Conservation (phyloP, 768 basidiomycete genomes). For the Antrodiella citrinella region DNA sequence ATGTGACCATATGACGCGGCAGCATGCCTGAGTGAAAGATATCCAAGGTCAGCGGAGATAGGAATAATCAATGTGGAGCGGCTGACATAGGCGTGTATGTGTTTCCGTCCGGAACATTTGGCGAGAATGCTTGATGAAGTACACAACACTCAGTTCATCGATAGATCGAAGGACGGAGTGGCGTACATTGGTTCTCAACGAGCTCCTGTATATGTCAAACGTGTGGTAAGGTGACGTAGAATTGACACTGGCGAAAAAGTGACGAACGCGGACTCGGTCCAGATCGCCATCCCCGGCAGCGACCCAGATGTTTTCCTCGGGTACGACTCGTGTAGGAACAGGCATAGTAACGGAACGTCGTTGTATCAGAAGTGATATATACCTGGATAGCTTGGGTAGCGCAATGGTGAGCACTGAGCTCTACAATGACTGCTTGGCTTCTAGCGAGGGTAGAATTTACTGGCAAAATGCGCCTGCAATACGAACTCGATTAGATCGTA, state of each 20-base stretch:
- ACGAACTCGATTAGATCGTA: no score
- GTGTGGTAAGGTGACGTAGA: background rate
- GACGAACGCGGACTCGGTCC: slow-evolving; percentile 58
- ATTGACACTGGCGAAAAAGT: slow-evolving; percentile 4
- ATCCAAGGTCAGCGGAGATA: slow-evolving; percentile 12
- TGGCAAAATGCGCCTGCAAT: no score
- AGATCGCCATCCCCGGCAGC: slow-evolving; percentile 90
- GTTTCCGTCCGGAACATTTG: slow-evolving; percentile 61
- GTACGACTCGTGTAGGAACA: slow-evolving; percentile 21
- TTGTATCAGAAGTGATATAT: no score
- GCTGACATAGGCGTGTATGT: slow-evolving; percentile 79
- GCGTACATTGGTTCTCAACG: slow-evolving; percentile 43
- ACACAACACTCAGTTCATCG: slow-evolving; percentile 1
- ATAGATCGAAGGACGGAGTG: slow-evolving; percentile 2
- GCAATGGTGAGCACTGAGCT: slow-evolving; percentile 1
- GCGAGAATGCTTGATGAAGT: slow-evolving; percentile 41
- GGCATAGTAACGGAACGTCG: slow-evolving; percentile 20
- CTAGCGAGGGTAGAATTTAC: no score
- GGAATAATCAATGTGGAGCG: background rate
- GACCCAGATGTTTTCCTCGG: slow-evolving; percentile 77
- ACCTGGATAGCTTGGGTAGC: background rate
- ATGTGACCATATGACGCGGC: slow-evolving; percentile 89
- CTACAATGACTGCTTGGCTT: no score
- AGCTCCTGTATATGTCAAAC: slow-evolving; percentile 36
- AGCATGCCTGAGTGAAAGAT: slow-evolving; percentile 61